Base-by-base conservation (phyloP, 83 land plant genomes). In the Diphasiastrum complanatum region DNA sequence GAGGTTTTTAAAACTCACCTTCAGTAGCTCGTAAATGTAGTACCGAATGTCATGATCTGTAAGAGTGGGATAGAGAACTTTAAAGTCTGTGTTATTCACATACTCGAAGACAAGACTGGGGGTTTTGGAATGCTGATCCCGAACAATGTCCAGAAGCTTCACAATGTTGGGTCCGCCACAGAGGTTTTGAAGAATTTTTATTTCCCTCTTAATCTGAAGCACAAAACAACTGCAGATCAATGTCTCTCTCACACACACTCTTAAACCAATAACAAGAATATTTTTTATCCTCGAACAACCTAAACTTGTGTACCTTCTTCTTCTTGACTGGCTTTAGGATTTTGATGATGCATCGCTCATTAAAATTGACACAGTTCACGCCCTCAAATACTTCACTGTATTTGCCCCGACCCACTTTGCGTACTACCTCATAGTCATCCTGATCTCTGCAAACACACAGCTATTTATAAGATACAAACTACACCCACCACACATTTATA, bases 331-430 rank as follows among this genome's bases (percentile, higher is more conserved):
- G 97, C 74, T 91, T 91, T 34, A 91, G 77, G 56, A 91, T 91
- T 66, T 91, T 91, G 40, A 91, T 91, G 43, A 91, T 60, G 78
- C 97, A 91, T 12, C 71, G 72, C 65, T 91, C 81, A 33, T 72
- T 82, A 72, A n/a, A n/a, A 14, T 74, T 77, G 12, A 73, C 73
- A 26, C 61, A 51, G 59, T 84, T 87, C 29, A 91, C 53, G 0
- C 97, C 97, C 61, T 91, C 97, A 38, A 91, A 91, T 1, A 91
- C 97, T 71, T 91, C 97, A 63, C 97, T 91, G 80, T 91, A 91
- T 60, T 91, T 91, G 14, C 95, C 95, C 24, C 95, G 79, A 18
- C 95, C 95, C 4, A 88, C 90, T 71, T 88, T 88, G 66, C 91
- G 82, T 60, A 91, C 95, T 33, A 91, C 97, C 75, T 91, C 97